These are phyloP conservation scores for Macrophomina tecta DNA, from an alignment of 2,329 filamentous ascomycete genomes.

Conservation along the genomic window DNA sequence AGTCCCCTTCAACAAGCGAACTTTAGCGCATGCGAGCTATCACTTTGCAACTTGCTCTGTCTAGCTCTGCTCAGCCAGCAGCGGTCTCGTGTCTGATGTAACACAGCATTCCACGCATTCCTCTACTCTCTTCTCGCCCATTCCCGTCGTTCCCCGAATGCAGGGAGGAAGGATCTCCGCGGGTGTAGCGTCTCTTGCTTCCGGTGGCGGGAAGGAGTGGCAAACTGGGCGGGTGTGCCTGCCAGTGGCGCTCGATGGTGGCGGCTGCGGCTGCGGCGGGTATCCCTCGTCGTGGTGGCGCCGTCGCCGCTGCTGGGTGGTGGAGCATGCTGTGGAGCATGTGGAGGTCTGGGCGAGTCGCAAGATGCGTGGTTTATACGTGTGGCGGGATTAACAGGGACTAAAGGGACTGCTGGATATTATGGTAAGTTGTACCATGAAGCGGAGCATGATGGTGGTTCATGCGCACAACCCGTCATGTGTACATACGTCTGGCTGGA, in stretches of 20 bases:
- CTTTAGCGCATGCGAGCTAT: background rate
- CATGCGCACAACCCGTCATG: too few relatives aligned
- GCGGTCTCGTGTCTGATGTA: background rate
- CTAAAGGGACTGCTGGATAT: too few relatives aligned
- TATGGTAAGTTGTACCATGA: too few relatives aligned
- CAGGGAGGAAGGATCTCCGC: background rate
- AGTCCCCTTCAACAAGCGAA: background rate
- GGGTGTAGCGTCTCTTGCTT: conserved; percentile 5
- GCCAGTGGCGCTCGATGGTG: background rate
- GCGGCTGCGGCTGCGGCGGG: background rate
- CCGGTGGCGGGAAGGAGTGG: background rate
- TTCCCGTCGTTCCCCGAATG: background rate
- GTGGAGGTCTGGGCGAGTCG: background rate
- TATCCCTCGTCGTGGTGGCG: background rate
- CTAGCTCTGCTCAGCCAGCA: background rate
- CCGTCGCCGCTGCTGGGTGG: too few relatives aligned
- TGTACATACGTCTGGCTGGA: too few relatives aligned
- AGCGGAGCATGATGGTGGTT: too few relatives aligned
- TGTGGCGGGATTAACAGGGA: background rate
- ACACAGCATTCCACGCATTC: background rate
- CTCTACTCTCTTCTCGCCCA: background rate
- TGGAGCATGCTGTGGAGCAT: background rate
- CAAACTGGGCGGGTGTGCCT: too few relatives aligned
- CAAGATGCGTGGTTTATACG: background rate
- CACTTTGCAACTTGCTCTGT: background rate